Evolutionary conservation across 306 rosid genomes (phyloP).

Genomic region (Quercus gilva): DNA sequence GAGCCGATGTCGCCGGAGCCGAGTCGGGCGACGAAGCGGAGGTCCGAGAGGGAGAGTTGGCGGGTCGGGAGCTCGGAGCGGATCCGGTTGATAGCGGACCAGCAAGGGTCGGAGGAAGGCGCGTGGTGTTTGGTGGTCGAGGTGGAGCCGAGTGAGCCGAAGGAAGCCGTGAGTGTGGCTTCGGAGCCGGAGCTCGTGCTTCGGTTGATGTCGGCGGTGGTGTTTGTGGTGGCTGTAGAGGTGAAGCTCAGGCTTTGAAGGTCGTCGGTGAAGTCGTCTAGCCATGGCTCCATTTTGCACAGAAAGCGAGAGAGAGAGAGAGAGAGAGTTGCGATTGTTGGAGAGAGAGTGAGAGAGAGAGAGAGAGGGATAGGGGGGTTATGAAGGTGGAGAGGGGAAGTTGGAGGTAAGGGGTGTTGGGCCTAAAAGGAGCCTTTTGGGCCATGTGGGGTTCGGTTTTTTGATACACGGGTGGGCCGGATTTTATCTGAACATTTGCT

Average conservation of each 20-base stretch:
- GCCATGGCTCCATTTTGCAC: conserved; percentile 65
- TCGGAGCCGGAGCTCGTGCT: conserved; percentile 77
- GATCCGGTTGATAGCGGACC: conserved; percentile 72
- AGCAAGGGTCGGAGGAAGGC: conserved; percentile 64
- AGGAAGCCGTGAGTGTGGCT: conserved; percentile 53
- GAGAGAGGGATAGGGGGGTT: not conserved
- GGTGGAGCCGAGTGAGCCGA: conserved; percentile 35
- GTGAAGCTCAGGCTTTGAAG: conserved; percentile 75
- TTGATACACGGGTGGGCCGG: conserved; percentile 22
- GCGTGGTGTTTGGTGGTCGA: conserved; percentile 45
- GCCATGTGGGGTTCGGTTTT: not conserved
- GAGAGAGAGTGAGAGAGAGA: conserved; percentile 11
- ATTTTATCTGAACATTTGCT: not conserved
- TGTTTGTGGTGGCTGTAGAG: conserved; percentile 48
- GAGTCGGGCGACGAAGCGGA: conserved; percentile 55
- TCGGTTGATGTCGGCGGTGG: conserved; percentile 52
- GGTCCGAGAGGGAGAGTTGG: conserved; percentile 59
- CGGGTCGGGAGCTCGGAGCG: conserved; percentile 55
- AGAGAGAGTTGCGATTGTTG: not conserved
- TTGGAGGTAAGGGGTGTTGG: conserved; percentile 7
- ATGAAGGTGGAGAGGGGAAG: conserved; percentile 17
- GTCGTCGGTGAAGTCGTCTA: conserved; percentile 75
- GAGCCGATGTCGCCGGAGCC: conserved; percentile 87
- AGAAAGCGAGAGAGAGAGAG: conserved; percentile 11
- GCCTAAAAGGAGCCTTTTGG: conserved; percentile 8